Evolutionary conservation across 805 yeast species (phyloP).

Genomic region (Wickerhamomyces subpelliculosus): DNA sequence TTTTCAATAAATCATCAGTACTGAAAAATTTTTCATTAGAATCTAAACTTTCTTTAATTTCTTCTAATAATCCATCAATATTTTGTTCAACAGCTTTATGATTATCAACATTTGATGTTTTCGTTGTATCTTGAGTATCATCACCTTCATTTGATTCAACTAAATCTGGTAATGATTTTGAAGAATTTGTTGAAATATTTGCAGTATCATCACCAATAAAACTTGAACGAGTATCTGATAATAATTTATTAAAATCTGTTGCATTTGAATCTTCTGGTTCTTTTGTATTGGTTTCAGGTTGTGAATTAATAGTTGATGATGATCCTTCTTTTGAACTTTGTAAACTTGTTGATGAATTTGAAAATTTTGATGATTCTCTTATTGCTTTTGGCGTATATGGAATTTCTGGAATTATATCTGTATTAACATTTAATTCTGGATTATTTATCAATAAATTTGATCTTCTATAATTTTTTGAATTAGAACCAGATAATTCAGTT

Average conservation of each 20-base stretch:
- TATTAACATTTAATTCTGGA: conserved; percentile 7
- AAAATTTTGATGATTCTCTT: background rate
- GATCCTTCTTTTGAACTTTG: conserved; percentile 11
- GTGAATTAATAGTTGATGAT: conserved; percentile 4
- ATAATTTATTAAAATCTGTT: conserved; percentile 7
- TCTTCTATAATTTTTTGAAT: background rate
- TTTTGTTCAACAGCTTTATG: background rate
- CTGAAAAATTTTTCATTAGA: conserved; percentile 1
- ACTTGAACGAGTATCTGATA: conserved; percentile 9
- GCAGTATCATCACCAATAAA: conserved; percentile 10
- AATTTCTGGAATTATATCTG: conserved; percentile 14
- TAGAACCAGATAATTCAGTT: too few species aligned
- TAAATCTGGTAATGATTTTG: conserved; percentile 3
- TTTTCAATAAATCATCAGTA: conserved; percentile 3
- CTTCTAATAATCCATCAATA: conserved; percentile 17
- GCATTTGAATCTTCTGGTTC: background rate
- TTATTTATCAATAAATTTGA: conserved; percentile 1
- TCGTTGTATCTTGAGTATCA: conserved; percentile 12
- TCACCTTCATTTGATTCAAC: conserved; percentile 9
- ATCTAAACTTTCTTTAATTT: conserved; percentile 17
- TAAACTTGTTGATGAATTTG: conserved; percentile 1
- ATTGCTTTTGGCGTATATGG: conserved; percentile 15
- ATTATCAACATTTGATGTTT: background rate
- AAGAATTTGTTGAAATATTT: background rate
- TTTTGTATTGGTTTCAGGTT: background rate